Conservation (phyloP, 148 eudicot species). For the Camellia granthamiana region DNA sequence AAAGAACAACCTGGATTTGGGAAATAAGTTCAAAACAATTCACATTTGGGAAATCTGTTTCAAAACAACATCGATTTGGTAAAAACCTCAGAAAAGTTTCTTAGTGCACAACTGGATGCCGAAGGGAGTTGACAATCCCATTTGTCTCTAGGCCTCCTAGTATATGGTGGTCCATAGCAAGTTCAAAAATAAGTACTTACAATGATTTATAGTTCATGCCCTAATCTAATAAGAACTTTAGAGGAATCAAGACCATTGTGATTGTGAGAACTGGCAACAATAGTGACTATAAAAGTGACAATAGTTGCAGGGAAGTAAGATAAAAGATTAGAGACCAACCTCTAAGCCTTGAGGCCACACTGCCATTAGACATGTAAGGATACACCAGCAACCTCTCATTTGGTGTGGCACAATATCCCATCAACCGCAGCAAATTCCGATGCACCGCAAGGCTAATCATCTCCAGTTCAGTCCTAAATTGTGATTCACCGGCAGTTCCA, state of each 20-base stretch:
- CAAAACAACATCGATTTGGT: too few species aligned
- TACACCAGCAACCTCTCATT: conserved; percentile 85
- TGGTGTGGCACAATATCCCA: conserved; percentile 80
- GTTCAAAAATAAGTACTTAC: neutral
- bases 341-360: conserved; percentile 91
- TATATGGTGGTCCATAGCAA: conserved; percentile 13
- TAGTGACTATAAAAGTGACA: neutral
- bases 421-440: conserved; percentile 71
- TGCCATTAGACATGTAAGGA: conserved; percentile 97
- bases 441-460: conserved; percentile 95
- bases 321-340: conserved; percentile 38
- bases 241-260: conserved; percentile 4
- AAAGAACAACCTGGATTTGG: too few species aligned
- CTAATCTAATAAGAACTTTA: neutral
- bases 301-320: neutral
- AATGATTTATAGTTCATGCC: neutral
- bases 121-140: neutral
- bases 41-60: too few species aligned
- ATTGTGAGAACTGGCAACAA: neutral
- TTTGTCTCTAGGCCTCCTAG: neutral
- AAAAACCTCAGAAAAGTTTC: too few species aligned
- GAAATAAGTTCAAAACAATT: too few species aligned
- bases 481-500: conserved; percentile 80
- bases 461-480: conserved; percentile 87
- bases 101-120: neutral